These are phyloP conservation scores for Jamesozyma jinghongensis DNA, from an alignment of 805 yeast genomes.

Conservation along the genomic window DNA sequence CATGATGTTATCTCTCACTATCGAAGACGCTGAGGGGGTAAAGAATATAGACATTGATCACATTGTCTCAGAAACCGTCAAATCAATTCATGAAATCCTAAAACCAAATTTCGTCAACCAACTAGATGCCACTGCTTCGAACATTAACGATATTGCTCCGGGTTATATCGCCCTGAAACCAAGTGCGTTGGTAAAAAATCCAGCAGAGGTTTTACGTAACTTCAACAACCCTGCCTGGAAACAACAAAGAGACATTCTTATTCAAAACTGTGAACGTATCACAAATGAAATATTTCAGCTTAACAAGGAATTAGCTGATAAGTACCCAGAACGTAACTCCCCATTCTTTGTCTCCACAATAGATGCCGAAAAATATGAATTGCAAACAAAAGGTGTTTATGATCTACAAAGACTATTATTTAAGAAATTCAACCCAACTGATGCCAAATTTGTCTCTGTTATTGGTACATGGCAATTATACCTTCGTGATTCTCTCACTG, in stretches of 20 bases:
- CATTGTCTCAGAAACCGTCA: slow-evolving; percentile 55
- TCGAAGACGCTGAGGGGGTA: slow-evolving; percentile 84
- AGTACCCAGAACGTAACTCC: slow-evolving; percentile 55
- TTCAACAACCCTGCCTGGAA: slow-evolving; percentile 40
- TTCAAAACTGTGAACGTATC: slow-evolving; percentile 56
- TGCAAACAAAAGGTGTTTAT: slow-evolving; percentile 80
- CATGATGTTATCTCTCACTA: slow-evolving; percentile 92
- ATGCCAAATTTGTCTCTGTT: slow-evolving; percentile 49
- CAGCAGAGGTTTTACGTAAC: slow-evolving; percentile 61
- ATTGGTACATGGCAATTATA: slow-evolving; percentile 94
- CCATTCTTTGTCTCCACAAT: slow-evolving; percentile 72
- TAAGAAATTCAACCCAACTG: slow-evolving; percentile 54
- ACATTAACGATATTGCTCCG: slow-evolving; percentile 66
- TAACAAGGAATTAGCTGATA: slow-evolving; percentile 39
- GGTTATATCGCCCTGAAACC: slow-evolving; percentile 93
- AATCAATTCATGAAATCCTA: slow-evolving; percentile 58
- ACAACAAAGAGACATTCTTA: slow-evolving; percentile 44
- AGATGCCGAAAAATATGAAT: slow-evolving; percentile 85
- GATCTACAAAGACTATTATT: slow-evolving; percentile 78
- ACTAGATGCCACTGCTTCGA: slow-evolving; percentile 25
- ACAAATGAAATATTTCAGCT: slow-evolving; percentile 47
- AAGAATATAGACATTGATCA: slow-evolving; percentile 44
- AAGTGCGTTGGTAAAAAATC: slow-evolving; percentile 74
- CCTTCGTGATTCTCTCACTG: slow-evolving; percentile 56
- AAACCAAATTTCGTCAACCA: slow-evolving; percentile 61